Conservation (phyloP, 805 yeast genomes). For the Isabelozyma heimii region DNA sequence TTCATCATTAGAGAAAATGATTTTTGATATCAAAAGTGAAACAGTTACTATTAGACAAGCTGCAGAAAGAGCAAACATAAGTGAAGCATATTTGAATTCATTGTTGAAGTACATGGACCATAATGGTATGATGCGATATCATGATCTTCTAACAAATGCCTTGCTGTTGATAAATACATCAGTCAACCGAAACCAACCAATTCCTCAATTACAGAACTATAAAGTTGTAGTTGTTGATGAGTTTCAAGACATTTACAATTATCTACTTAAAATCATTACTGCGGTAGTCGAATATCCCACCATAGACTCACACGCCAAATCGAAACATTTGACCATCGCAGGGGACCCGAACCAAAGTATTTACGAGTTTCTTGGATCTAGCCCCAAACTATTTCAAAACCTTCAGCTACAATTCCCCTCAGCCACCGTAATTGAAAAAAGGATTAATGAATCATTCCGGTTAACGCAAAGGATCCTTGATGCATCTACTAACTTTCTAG, state of each 20-base stretch:
- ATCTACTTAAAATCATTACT: conserved; percentile 43
- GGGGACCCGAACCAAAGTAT: conserved; percentile 75
- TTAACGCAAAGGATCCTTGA: conserved; percentile 56
- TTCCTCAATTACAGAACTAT: conserved; percentile 21
- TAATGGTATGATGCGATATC: conserved; percentile 33
- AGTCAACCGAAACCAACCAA: conserved; percentile 20
- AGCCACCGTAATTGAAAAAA: conserved; percentile 21
- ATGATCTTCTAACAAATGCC: conserved; percentile 34
- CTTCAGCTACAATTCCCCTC: conserved; percentile 19
- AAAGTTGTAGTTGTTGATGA: conserved; percentile 61
- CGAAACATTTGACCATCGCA: conserved; percentile 59
- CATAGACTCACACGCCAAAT: conserved; percentile 6
- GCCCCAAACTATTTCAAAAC: conserved; percentile 28
- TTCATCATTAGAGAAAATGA: conserved; percentile 18
- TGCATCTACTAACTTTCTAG: conserved; percentile 11
- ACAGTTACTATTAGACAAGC: conserved; percentile 18
- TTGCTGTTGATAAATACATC: conserved; percentile 21
- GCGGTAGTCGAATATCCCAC: conserved; percentile 36
- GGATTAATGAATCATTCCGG: conserved; percentile 55
- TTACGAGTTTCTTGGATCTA: conserved; percentile 62
- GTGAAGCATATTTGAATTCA: conserved; percentile 22
- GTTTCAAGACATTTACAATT: conserved; percentile 65
- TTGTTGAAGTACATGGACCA: conserved; percentile 26
- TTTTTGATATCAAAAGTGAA: conserved; percentile 21
- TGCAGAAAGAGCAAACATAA: conserved; percentile 18